Percentiles rank a stretch among this genome's conserved stretches.
Conservation (phyloP, 2,329 filamentous ascomycete species). For the Diatrype stigma region DNA sequence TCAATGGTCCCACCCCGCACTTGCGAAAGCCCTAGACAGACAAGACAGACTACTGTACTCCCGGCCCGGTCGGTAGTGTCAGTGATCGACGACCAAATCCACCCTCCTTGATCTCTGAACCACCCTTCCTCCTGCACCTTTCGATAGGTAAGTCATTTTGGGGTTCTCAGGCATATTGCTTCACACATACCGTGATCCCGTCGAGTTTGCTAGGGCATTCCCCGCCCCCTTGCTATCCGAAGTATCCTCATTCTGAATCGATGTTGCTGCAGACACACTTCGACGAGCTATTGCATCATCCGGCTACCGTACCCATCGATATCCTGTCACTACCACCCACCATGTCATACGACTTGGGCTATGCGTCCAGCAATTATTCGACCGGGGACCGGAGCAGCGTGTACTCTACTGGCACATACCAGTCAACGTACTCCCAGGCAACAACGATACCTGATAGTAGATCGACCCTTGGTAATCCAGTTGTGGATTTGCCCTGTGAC, state of each 20-base stretch:
- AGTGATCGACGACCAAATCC: neutral
- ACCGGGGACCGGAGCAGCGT: too few relatives aligned
- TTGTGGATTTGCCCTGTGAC: too few relatives aligned
- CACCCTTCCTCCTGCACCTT: neutral
- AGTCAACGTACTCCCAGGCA: too few relatives aligned
- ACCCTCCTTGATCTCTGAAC: neutral
- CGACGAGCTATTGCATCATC: too few relatives aligned
- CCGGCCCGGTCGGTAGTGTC: neutral
- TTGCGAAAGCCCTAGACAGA: too few relatives aligned
- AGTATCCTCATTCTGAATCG: too few relatives aligned
- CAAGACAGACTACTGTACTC: neutral
- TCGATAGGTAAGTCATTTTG: neutral
- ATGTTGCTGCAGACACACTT: too few relatives aligned
- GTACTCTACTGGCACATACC: too few relatives aligned
- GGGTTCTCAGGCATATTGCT: neutral
- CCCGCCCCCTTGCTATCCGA: too few relatives aligned
- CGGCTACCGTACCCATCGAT: neutral
- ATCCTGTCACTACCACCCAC: neutral
- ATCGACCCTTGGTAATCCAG: too few relatives aligned
- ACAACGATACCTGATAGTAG: too few relatives aligned
- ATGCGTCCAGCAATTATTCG: neutral
- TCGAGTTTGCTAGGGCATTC: too few relatives aligned
- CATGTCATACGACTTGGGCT: neutral
- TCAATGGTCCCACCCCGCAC: neutral
- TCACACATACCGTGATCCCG: neutral